Conservation (phyloP, 2,329 filamentous ascomycete species). For the Blastomyces gilchristii region DNA sequence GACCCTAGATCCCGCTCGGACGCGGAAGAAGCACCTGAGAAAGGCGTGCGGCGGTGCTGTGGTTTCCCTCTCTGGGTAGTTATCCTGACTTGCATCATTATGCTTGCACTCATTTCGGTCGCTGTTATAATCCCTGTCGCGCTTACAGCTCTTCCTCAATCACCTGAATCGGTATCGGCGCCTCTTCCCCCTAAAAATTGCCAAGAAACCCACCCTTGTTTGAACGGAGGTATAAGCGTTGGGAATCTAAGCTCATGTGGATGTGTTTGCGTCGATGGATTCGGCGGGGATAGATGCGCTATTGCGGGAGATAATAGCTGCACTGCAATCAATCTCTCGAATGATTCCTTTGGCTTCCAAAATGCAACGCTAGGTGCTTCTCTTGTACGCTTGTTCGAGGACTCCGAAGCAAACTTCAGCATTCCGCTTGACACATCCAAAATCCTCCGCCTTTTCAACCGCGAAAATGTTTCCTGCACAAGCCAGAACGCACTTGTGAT, state of each 20-base stretch:
- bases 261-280: conserved; percentile 83
- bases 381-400: conserved; percentile 62
- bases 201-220: conserved; percentile 48
- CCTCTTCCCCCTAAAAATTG: conserved; percentile 23
- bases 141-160: conserved; percentile 49
- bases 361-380: conserved; percentile 74
- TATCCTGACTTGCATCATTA: conserved; percentile 52
- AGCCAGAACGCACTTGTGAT: conserved; percentile 81
- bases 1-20: conserved; percentile 22
- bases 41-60: conserved; percentile 57
- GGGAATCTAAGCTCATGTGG: conserved; percentile 59
- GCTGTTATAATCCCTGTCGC: conserved; percentile 70
- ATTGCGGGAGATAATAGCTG: conserved; percentile 44
- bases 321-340: conserved; percentile 38
- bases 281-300: conserved; percentile 55
- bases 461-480: conserved; percentile 65
- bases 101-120: conserved; percentile 64
- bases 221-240: conserved; percentile 72
- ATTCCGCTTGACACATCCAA: conserved; percentile 60
- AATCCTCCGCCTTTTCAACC: conserved; percentile 67
- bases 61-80: conserved; percentile 75
- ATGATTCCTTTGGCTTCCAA: conserved; percentile 31
- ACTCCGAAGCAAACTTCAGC: conserved; percentile 58
- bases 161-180: conserved; percentile 24
- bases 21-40: conserved; percentile 14